phyloP scores from a whole-genome alignment of 2,329 filamentous ascomycete species.

The Tolypocladium paradoxum region DNA sequence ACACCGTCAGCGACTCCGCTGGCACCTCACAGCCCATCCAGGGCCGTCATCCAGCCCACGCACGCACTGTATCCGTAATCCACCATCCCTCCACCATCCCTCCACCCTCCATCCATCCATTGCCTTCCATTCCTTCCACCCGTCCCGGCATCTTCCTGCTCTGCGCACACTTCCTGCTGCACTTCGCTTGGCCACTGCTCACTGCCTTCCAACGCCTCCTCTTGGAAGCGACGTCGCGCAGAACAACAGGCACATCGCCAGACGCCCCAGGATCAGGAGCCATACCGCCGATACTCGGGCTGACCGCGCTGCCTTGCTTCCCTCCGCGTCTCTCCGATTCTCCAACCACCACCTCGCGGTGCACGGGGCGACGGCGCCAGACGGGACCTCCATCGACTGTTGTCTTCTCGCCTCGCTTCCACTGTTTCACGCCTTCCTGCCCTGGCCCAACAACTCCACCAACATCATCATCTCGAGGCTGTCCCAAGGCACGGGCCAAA shows the following conservation, averaged over 20 bases:
- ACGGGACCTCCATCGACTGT: neutral
- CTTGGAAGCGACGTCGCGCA: neutral
- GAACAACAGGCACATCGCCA: neutral
- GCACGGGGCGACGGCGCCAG: neutral
- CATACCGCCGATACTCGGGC: neutral
- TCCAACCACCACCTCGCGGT: neutral
- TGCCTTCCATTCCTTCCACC: neutral
- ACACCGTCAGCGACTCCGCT: neutral
- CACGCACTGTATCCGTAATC: neutral
- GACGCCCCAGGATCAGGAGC: neutral
- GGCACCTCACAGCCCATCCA: too few species aligned
- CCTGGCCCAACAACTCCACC: neutral
- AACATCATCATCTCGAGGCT: neutral
- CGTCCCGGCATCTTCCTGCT: neutral
- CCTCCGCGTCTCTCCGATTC: neutral
- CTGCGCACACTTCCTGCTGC: neutral
- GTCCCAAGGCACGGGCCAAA: neutral
- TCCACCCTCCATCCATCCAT: neutral
- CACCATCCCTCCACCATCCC: neutral
- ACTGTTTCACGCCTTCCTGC: neutral
- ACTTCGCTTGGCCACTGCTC: too few species aligned
- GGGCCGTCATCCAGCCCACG: neutral
- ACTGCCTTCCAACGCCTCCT: neutral
- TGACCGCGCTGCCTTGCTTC: neutral
- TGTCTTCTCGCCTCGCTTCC: neutral